Base-by-base conservation (phyloP, 2,329 filamentous ascomycete genomes). In the Fusarium sp. region DNA sequence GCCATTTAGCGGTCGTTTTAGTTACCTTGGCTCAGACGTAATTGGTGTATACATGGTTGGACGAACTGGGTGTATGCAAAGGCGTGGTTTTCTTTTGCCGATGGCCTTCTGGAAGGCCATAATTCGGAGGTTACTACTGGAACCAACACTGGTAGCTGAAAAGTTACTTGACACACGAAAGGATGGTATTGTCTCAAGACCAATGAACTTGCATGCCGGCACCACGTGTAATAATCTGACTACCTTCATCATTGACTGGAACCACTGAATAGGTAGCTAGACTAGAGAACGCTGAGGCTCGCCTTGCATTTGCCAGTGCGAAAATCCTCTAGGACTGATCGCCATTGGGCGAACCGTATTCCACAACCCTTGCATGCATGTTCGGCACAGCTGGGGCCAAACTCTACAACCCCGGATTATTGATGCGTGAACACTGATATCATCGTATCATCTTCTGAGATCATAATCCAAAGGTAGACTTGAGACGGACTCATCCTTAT, bases 401-500 rank as follows among this genome's bases (percentile, higher is more conserved):
- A 39, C 53, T 55, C 26, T 55, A 58, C 42, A 39, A 64, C 41
- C 59, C 70, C 60, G 38, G 60, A 61, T 70, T 71, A 22, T 33
- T 35, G 24, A 47, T 61, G 45, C 39, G 45, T 42, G 39, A 50
- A 71, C 45, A 33, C 58, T 73, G 71, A 73, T 73, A 73, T 73
- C 70, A 71, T 72, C 41, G 28, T 68, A 38, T 45, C 55, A 63
- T 69, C 15, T 44, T 36, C 42, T 71, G 57, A 69, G 60, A 72
- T 72, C 59, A 70, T 70, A 38, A 45, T 14, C 35, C n/a, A 41
- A 58, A 51, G 35, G 45, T 70, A 70, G 38, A 58, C 61, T 71
- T 61, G 33, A 56, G 67, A 56, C 28, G 28, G 31, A 16, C 22
- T 56, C 28, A 44, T 45, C 30, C 36, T 30, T 31, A 65, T 42